Conservation (phyloP, 1,284 basidiomycete species). For the Vanrija pseudolonga region DNA sequence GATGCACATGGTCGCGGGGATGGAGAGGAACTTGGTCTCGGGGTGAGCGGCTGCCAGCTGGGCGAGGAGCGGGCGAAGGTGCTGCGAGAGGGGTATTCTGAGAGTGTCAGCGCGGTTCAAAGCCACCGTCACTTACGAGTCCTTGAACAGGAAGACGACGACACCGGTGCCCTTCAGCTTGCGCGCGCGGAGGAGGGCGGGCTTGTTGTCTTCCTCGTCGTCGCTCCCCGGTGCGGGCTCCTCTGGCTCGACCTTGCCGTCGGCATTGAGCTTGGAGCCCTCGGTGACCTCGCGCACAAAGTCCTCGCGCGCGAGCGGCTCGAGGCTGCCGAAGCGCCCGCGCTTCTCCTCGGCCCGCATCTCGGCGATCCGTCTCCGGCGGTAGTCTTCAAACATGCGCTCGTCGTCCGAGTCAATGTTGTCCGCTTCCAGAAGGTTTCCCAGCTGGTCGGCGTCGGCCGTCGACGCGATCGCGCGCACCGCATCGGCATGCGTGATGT, state of each 20-base stretch:
- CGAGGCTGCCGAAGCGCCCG: conserved; percentile 77
- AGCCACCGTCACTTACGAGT: conserved; percentile 49
- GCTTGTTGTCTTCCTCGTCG: conserved; percentile 31
- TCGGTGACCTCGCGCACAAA: conserved; percentile 95
- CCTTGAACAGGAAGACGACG: conserved; percentile 57
- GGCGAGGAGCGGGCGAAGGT: conserved; percentile 67
- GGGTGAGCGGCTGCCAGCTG: conserved; percentile 77
- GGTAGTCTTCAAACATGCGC: conserved; percentile 66
- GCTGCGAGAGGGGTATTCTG: conserved; percentile 75
- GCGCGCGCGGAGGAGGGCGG: conserved; percentile 18
- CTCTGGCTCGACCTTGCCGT: conserved; percentile 56
- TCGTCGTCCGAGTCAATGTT: conserved; percentile 73
- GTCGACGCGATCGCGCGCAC: conserved; percentile 51
- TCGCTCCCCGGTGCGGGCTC: conserved; percentile 39
- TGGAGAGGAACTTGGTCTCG: conserved; percentile 91
- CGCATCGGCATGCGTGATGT: conserved; percentile 48
- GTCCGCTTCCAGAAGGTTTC: conserved; percentile 63
- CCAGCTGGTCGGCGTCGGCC: conserved; percentile 61
- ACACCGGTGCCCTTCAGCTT: conserved; percentile 54
- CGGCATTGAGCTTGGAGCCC: conserved; percentile 69
- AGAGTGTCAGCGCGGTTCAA: not conserved
- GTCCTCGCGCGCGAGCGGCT: conserved; percentile 86
- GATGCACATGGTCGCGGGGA: conserved; percentile 93
- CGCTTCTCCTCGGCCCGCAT: conserved; percentile 61
- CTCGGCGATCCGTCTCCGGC: conserved; percentile 64